A percentile compares a stretch with the other conserved stretches of the same genome.
phyloP scores from a whole-genome alignment of 805 yeast genomes.

The Cyberlindnera saturnus region DNA sequence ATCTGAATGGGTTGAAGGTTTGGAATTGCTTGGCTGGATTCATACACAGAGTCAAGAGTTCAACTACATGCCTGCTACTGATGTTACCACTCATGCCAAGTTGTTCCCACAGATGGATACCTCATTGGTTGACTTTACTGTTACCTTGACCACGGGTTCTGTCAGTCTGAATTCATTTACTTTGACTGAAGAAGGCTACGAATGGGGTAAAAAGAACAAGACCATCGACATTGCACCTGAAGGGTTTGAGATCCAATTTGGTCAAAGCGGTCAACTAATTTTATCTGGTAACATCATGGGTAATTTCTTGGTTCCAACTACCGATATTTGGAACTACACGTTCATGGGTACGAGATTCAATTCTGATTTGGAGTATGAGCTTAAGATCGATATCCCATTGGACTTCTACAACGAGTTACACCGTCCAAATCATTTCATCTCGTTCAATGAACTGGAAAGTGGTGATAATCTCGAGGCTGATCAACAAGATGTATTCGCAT shows the following conservation, averaged over 20 bases:
- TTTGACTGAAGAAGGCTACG: constrained; percentile 56
- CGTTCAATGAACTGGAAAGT: constrained; percentile 63
- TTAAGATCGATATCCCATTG: constrained; percentile 75
- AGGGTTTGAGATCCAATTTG: constrained; percentile 60
- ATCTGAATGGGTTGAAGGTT: constrained; percentile 45
- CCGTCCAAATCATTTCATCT: constrained; percentile 80
- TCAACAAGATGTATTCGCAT: constrained; percentile 56
- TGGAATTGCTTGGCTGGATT: constrained; percentile 90
- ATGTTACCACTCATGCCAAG: constrained; percentile 53
- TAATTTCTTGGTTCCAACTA: constrained; percentile 78
- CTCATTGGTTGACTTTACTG: constrained; percentile 51
- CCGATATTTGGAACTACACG: constrained; percentile 84
- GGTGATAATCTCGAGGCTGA: constrained; percentile 49
- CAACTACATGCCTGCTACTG: constrained; percentile 59
- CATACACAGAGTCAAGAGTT: constrained; percentile 76
- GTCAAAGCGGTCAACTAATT: constrained; percentile 59
- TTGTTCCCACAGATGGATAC: constrained; percentile 29
- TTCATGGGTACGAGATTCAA: constrained; percentile 85
- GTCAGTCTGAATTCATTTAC: constrained; percentile 66
- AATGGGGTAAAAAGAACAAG: constrained; percentile 69
- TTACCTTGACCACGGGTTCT: constrained; percentile 78
- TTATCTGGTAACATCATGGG: constrained; percentile 76
- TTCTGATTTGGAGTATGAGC: constrained; percentile 46
- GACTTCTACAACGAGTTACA: constrained; percentile 82
- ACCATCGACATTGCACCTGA: constrained; percentile 51